Evolutionary conservation across 1,284 basidiomycete species (phyloP), one percentile per base, ranked within the genome.

Genomic region (Tilletia indica): DNA sequence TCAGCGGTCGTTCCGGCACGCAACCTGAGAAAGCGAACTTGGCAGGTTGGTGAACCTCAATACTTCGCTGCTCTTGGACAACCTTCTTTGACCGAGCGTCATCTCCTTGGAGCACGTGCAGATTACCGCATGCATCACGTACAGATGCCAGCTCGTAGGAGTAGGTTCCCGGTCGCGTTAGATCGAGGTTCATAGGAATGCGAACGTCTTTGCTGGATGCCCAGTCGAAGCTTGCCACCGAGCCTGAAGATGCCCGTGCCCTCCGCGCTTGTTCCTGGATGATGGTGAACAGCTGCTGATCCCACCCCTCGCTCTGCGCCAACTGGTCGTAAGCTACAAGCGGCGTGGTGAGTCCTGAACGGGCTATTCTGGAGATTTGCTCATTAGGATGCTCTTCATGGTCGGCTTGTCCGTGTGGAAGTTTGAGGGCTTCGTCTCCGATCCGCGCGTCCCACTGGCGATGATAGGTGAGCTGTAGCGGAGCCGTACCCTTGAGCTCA

Each of bases 1-100:
- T 88, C 12, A 90, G 87, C 0, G 93, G 92, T 42, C 88, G 87
- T 36, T 90, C 91, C 39, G 90, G 89, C 42, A 89, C 88, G 82
- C 93, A 94, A 47, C 89, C 86, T 61, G 87, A 87, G 87, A 97
- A 95, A 0, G 90, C 89, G 51, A 92, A 87, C 0, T 87, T 87
- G 0, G 93, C 91, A 31, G 90, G 89, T n/a, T 89, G 88, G 67
- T 97, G 87, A 45, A 97, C 90, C 8, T 89, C 86, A 70, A 93
- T 88, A 0, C 36, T 64, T 39, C 61, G 34, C 16, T n/a, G 61
- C 34, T 64, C 61, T 4, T 11, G 9, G 16, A 39, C 36, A 4
- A 34, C 16, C 36, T 64, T 64, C 61, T 64, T 64, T 14, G 61
- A 64, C 61, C 61, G 61, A 4, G 31, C 34, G 38, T 64, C 61